A percentile compares a stretch with the other conserved stretches of the same genome.
phyloP scores from a whole-genome alignment of 2,329 filamentous ascomycete genomes.

The Dothiorella sarmentorum region DNA sequence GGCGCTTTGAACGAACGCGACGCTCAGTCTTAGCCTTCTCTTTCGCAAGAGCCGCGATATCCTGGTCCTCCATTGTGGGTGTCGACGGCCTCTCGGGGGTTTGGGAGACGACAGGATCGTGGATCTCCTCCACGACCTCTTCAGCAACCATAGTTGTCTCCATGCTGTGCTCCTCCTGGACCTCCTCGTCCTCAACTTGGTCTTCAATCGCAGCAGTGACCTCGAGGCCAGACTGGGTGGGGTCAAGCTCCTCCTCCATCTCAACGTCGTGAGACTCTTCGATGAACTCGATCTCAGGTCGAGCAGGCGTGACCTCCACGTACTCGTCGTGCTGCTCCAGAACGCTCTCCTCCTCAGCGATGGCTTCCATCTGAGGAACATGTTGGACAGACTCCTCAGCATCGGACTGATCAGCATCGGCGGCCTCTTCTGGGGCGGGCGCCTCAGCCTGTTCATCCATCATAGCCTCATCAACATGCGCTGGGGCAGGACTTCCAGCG shows the following conservation, averaged over 20 bases:
- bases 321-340: background rate
- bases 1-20: conserved; percentile 6
- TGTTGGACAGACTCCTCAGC: background rate
- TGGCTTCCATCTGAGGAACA: background rate
- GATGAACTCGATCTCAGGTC: conserved; percentile 7
- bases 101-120: background rate
- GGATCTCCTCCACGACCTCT: background rate
- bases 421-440: background rate
- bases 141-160: background rate
- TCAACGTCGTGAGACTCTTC: background rate
- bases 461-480: background rate
- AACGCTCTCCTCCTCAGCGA: background rate
- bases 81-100: conserved; percentile 9
- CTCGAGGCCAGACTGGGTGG: background rate
- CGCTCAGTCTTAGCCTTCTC: conserved; percentile 17
- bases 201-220: background rate
- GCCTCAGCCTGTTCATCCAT: background rate
- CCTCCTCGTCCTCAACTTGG: background rate
- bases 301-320: background rate
- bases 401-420: background rate
- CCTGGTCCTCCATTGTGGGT: background rate
- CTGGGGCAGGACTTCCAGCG: background rate
- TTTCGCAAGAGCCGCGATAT: background rate
- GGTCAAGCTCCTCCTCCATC: background rate
- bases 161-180: background rate